These are phyloP conservation scores for Sistotremastrum niveocremeum DNA, from an alignment of 768 basidiomycete genomes.

Conservation along the genomic window DNA sequence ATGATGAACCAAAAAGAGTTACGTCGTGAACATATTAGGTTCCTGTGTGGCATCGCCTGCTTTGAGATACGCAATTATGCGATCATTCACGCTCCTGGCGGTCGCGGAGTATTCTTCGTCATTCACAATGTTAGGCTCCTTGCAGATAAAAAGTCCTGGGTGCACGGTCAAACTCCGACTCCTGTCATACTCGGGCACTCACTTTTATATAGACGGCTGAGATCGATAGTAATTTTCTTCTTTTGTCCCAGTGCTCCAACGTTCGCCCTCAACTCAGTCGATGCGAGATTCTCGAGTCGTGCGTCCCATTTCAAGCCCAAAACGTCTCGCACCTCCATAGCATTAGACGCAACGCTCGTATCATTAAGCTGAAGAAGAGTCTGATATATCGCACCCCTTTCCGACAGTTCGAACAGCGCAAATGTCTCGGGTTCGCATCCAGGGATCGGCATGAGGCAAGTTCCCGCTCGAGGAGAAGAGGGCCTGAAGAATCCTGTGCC, in stretches of 20 bases:
- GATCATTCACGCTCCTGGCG: slow-evolving; percentile 33
- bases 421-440: slow-evolving; percentile 11
- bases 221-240: neutral
- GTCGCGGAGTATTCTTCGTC: slow-evolving; percentile 24
- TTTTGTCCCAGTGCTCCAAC: slow-evolving; percentile 25
- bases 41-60: slow-evolving; percentile 32
- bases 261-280: slow-evolving; percentile 18
- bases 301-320: slow-evolving; percentile 29
- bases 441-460: slow-evolving; percentile 18
- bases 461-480: slow-evolving; percentile 18
- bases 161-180: slow-evolving; percentile 34
- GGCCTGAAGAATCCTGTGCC: slow-evolving; percentile 14
- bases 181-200: slow-evolving; percentile 27
- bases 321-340: slow-evolving; percentile 8
- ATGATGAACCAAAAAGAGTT: neutral
- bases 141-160: slow-evolving; percentile 8
- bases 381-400: slow-evolving; percentile 32
- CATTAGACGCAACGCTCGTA: slow-evolving; percentile 4
- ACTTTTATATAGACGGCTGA: neutral
- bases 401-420: slow-evolving; percentile 33
- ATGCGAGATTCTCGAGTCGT: slow-evolving; percentile 18
- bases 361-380: slow-evolving; percentile 14
- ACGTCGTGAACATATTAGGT: slow-evolving; percentile 31
- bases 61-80: slow-evolving; percentile 43
- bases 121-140: slow-evolving; percentile 13